Base-by-base conservation (phyloP, 2,329 filamentous ascomycete genomes). In the Penicillium aurantiogriseum region DNA sequence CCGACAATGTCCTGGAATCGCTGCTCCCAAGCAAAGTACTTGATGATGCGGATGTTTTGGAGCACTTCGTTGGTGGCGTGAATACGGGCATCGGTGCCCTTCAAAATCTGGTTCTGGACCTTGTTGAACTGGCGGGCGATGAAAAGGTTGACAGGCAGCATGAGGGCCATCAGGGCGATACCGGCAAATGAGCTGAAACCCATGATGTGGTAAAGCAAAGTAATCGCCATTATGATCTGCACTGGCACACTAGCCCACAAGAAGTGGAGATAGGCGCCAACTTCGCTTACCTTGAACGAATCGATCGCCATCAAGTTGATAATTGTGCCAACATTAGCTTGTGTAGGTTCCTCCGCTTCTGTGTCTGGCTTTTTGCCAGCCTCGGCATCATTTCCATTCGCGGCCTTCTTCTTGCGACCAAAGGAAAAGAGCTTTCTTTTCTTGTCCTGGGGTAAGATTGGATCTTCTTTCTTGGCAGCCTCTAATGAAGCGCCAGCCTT, bases 251-350 rank as follows among this genome's bases (percentile, higher is more conserved):
- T 88, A 0, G 92, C 93, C 80, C 93, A 89, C n/a, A 99, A 80
- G 75, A 96, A 99, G 76, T 99, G 94, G 33, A 99, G 80, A 72
- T 99, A 99, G 0, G 93, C 90, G 38, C 91, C 94, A 58, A 96
- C 88, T 72, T 99, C 94, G 61, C 91, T 90, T 54, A 99, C 91
- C 78, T 99, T 99, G 85, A 97, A 97, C 47, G 93, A 97, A 79
- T 99, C 95, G 40, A 99, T 95, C 11, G 94, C 95, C 94, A 99
- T 99, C 64, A 99, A 81, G 74, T 97, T 99, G 79, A 99, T 99
- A 69, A 99, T 97, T n/a, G 94, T 96, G 61, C 95, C 94, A 50
- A 95, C 83, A 60, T 94, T 97, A 39, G 92, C 93, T 77, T 96
- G 91, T 57, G 88, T 84, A 60, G 91, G 56, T n/a, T 70, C 68